These are phyloP conservation scores for Sugiyamaella americana DNA, from an alignment of 805 yeast genomes.

Conservation along the genomic window DNA sequence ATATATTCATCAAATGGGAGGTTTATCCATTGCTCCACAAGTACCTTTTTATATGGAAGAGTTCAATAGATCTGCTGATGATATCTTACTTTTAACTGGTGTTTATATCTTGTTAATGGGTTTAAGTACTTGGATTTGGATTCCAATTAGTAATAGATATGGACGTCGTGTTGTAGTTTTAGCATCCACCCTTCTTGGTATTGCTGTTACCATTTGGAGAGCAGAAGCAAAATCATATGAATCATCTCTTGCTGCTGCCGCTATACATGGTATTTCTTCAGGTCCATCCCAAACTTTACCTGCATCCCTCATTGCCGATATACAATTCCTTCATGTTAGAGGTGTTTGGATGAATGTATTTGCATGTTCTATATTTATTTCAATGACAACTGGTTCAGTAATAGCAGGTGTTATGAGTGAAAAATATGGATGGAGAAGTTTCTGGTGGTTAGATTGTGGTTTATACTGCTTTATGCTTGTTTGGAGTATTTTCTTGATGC, in stretches of 20 bases:
- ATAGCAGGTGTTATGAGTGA: constrained; percentile 11
- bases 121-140: constrained; percentile 44
- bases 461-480: constrained; percentile 4
- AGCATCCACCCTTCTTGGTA: constrained; percentile 36
- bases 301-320: constrained; percentile 46
- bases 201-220: constrained; percentile 38
- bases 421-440: constrained; percentile 12
- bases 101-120: constrained; percentile 49
- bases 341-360: constrained; percentile 45
- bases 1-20: constrained; percentile 10
- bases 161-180: constrained; percentile 11
- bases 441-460: constrained; percentile 11
- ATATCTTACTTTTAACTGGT: constrained; percentile 27
- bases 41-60: constrained; percentile 10
- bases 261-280: constrained; percentile 44
- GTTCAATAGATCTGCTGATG: constrained; percentile 4
- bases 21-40: constrained; percentile 11
- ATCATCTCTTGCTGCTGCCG: constrained; percentile 38
- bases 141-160: constrained; percentile 34
- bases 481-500: constrained; percentile 3
- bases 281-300: constrained; percentile 44
- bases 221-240: constrained; percentile 38
- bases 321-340: constrained; percentile 35
- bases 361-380: constrained; percentile 37
- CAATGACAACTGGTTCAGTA: constrained; percentile 9